Conservation (phyloP, 139 green algal species). For the Auxenochlorella pyrenoidosa region DNA sequence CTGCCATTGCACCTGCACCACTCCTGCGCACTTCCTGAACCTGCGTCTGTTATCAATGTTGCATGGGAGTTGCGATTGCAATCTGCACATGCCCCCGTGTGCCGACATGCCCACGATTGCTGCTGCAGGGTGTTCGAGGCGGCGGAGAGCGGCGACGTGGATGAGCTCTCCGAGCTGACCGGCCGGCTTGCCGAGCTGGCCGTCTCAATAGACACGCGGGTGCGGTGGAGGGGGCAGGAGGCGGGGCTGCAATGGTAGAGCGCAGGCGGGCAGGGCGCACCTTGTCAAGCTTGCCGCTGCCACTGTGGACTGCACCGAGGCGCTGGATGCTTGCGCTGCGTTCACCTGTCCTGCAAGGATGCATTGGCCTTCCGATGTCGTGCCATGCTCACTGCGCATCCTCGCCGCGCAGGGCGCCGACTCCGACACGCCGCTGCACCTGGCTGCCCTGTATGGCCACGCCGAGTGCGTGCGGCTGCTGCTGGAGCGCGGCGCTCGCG, state of each 20-base stretch:
- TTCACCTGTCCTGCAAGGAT: neutral
- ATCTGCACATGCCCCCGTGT: too few relatives aligned
- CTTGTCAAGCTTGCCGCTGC: too few relatives aligned
- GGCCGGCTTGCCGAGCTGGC: neutral
- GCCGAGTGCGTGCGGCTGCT: conserved; percentile 41
- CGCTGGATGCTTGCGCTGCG: too few relatives aligned
- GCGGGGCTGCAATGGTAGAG: too few relatives aligned
- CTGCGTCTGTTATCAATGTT: too few relatives aligned
- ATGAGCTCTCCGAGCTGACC: conserved; percentile 16
- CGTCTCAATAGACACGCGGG: conserved; percentile 36
- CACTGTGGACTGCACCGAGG: too few relatives aligned
- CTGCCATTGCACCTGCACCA: too few relatives aligned
- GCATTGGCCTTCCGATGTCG: neutral
- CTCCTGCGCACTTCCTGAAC: too few relatives aligned
- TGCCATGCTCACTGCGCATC: too few relatives aligned
- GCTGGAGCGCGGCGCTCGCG: conserved; percentile 20
- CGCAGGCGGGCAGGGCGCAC: too few relatives aligned
- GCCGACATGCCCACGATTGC: too few relatives aligned
- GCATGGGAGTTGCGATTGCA: too few relatives aligned
- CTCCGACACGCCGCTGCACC: conserved; percentile 44
- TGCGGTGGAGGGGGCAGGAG: neutral
- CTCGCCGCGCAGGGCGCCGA: conserved; percentile 15
- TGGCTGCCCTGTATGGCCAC: conserved; percentile 46
- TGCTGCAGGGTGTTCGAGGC: conserved; percentile 23
- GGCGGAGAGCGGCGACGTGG: conserved; percentile 29